These are phyloP conservation scores for Asterophora parasitica DNA, from an alignment of 768 basidiomycete genomes.

Conservation along the genomic window DNA sequence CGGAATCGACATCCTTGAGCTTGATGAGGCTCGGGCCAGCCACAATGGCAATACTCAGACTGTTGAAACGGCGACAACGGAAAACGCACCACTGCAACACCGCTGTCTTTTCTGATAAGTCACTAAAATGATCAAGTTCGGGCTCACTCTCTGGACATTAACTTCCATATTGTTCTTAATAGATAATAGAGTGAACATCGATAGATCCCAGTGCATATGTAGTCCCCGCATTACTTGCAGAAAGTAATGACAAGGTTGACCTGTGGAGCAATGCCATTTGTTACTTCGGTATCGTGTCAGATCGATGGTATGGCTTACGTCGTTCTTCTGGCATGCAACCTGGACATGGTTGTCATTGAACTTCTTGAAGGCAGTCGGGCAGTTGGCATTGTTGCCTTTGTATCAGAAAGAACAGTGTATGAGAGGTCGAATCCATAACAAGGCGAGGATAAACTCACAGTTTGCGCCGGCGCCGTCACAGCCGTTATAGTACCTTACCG, in stretches of 20 bases:
- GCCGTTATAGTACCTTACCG: conserved; percentile 35
- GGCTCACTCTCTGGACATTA: no score
- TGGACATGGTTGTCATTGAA: conserved; percentile 33
- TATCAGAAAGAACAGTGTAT: neutral
- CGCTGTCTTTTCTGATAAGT: no score
- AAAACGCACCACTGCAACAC: no score
- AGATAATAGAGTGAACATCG: no score
- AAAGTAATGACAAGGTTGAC: conserved; percentile 17
- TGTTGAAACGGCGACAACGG: no score
- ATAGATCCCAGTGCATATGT: no score
- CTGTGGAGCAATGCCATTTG: neutral
- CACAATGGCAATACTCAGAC: no score
- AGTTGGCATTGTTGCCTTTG: conserved; percentile 30
- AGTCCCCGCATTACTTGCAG: conserved; percentile 6
- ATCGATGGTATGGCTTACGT: conserved; percentile 3
- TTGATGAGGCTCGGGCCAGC: no score
- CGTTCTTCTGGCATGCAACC: conserved; percentile 21
- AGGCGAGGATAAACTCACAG: conserved; percentile 26
- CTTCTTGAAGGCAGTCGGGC: conserved; percentile 32
- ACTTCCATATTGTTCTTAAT: no score
- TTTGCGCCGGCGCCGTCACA: conserved; percentile 38
- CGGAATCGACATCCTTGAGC: no score
- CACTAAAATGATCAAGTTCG: no score
- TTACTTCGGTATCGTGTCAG: neutral
- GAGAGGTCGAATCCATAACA: neutral